A percentile compares a stretch with the other conserved stretches of the same genome.
These are phyloP conservation scores for Schizochytrium sp. DNA, from an alignment of 108 stramenopile genomes.

Conservation along the genomic window DNA sequence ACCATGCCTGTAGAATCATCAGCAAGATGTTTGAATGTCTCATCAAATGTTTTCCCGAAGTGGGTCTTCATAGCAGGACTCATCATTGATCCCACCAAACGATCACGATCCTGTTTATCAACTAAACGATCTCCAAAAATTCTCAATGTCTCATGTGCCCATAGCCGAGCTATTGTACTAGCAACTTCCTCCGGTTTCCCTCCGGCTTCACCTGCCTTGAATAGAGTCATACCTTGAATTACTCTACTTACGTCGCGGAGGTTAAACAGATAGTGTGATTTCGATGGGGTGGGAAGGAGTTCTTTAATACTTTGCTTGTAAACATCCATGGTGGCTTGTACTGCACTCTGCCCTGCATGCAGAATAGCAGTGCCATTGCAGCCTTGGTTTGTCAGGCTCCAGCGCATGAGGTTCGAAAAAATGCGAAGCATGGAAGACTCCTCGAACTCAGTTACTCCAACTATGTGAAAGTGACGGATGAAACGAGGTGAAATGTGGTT, in stretches of 20 bases:
- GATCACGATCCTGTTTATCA: conserved; percentile 69
- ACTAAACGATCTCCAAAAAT: conserved; percentile 85
- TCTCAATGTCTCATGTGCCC: conserved; percentile 83
- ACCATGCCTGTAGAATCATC: conserved; percentile 68
- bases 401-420: conserved; percentile 80
- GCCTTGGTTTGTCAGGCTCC: conserved; percentile 69
- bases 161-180: conserved; percentile 72
- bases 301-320: conserved; percentile 76
- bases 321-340: conserved; percentile 69
- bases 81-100: conserved; percentile 75
- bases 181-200: too few species aligned
- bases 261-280: conserved; percentile 87
- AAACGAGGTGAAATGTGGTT: conserved; percentile 76
- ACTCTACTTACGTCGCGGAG: conserved; percentile 81
- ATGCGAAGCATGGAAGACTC: conserved; percentile 76
- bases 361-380: conserved; percentile 30
- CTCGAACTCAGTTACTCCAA: conserved; percentile 76
- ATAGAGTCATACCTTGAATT: conserved; percentile 81
- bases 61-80: conserved; percentile 77
- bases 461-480: conserved; percentile 75
- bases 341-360: conserved; percentile 74
- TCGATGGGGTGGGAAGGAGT: conserved; percentile 74
- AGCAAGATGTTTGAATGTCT: conserved; percentile 72
- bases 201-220: not conserved
- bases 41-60: conserved; percentile 71